Evolutionary conservation across 208 protist genomes (phyloP), one percentile per base, ranked within the genome.

Genomic region (Wallacemonas sp.): DNA sequence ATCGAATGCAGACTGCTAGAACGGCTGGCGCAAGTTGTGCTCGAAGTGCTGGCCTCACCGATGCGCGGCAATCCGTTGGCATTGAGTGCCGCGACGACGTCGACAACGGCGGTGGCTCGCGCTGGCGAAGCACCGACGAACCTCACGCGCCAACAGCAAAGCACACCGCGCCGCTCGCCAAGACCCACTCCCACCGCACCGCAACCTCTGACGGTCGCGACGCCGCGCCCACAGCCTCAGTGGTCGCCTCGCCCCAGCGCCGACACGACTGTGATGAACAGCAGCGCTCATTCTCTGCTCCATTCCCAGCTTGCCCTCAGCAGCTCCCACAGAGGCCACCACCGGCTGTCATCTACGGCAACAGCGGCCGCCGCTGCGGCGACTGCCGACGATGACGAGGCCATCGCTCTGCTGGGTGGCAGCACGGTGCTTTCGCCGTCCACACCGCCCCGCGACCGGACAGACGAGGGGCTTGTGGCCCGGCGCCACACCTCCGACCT

Each of bases 21-120:
- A 24, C 32, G 17, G 3, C 6, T 46, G n/a, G 54, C 29, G 54
- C 33, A 46, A 15, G 34, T 61, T 19, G 37, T 27, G 24, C 37
- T 46, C 21, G 54, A 61, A 24, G 36, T 61, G 37, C 54, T 42
- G 15, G 37, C 38, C 36, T 42, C 54, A 10, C 50, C 50, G 29
- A 37, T 37, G 29, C 50, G 50, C 4, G 26, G n/a, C n/a, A n/a
- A n/a, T n/a, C n/a, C n/a, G n/a, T n/a, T n/a, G n/a, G n/a, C n/a
- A n/a, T n/a, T n/a, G n/a, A n/a, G n/a, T n/a, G n/a, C n/a, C n/a
- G n/a, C n/a, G n/a, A n/a, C n/a, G n/a, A n/a, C n/a, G n/a, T n/a
- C n/a, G n/a, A n/a, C n/a, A n/a, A n/a, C n/a, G n/a, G n/a, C n/a
- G n/a, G n/a, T n/a, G n/a, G n/a, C n/a, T n/a, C n/a, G n/a, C n/a